Evolutionary conservation across 805 yeast genomes (phyloP), one percentile per base, ranked within the genome.

Genomic region (Teunomyces barrocoloradensis): DNA sequence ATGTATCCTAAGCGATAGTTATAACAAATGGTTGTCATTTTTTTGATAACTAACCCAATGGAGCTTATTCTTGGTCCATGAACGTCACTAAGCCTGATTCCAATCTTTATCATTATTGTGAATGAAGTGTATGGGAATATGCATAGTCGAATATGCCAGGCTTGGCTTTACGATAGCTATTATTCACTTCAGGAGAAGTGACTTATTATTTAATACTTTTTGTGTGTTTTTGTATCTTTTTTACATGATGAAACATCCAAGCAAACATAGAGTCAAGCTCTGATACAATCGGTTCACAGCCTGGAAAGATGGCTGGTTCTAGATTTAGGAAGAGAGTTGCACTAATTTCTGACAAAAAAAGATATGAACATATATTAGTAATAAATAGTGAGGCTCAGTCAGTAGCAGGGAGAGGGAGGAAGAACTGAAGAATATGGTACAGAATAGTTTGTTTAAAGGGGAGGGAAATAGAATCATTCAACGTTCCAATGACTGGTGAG

Each of bases 251-350:
- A 85, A 78, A 84, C 68, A 80, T 74, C 71, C 66, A 74, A 80
- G 79, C 86, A 84, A 81, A 82, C 87, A 83, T 84, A 84, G 91
- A 85, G 91, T 85, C 91, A 85, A 85, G 91, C 90, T 85, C 91
- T 77, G 88, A 53, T 53, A 28, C 32, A 48, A 37, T 66, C 66
- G 68, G 50, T 55, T 64, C 73, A 71, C 69, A 56, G 75, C 62
- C 75, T 71, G 76, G 76, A 71, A 71, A 71, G 67, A 71, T 71
- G 76, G 65, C 71, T 52, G 71, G 74, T 56, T 59, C 44, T 51
- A 40, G 51, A 57, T 64, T 65, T 60, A 56, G 79, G 91, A 85
- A 81, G 90, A 85, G 87, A 82, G 66, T 80, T 83, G 87, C 87
- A 76, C 49, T 7, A 29, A 43, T 54, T 48, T 48, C 48, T 47